phyloP scores from a whole-genome alignment of 179 eudicot species.

The Beta lomatogona region DNA sequence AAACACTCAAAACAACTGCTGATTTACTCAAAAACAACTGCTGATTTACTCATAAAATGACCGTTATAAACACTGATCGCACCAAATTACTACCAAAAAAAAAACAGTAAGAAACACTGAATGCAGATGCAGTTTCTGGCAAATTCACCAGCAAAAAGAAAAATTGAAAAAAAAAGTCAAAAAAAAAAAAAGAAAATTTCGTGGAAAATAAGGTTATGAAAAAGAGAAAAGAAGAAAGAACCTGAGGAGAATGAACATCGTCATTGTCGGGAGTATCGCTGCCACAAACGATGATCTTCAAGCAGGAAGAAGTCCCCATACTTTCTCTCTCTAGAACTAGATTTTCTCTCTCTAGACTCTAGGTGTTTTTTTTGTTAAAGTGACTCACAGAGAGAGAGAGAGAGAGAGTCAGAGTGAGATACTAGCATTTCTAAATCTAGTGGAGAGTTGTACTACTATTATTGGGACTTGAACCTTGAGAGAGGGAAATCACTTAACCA shows the following conservation, averaged over 20 bases:
- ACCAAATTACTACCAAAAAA: not conserved
- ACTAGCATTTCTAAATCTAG: not conserved
- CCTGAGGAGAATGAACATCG: slow-evolving; percentile 48
- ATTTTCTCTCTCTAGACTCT: slow-evolving; percentile 10
- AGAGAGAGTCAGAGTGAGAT: not conserved
- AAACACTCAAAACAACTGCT: not conserved
- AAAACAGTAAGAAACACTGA: not conserved
- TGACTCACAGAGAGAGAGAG: too few relatives aligned
- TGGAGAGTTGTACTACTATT: not conserved
- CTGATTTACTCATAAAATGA: too few relatives aligned
- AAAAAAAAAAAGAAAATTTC: not conserved
- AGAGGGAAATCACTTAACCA: not conserved
- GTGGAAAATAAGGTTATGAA: not conserved
- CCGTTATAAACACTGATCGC: slow-evolving; percentile 7
- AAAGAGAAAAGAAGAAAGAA: not conserved
- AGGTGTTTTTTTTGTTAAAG: not conserved
- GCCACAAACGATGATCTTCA: slow-evolving; percentile 80
- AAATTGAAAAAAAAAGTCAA: not conserved
- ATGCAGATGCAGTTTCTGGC: not conserved
- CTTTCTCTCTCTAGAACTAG: not conserved
- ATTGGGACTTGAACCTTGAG: slow-evolving; percentile 30
- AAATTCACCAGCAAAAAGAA: not conserved
- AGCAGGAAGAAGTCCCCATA: slow-evolving; percentile 82
- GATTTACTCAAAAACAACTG: slow-evolving; percentile 1
- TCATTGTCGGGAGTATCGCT: slow-evolving; percentile 54